Conservation (phyloP, 192 early-diverging fungal genomes). For the Coemansia sp. region DNA sequence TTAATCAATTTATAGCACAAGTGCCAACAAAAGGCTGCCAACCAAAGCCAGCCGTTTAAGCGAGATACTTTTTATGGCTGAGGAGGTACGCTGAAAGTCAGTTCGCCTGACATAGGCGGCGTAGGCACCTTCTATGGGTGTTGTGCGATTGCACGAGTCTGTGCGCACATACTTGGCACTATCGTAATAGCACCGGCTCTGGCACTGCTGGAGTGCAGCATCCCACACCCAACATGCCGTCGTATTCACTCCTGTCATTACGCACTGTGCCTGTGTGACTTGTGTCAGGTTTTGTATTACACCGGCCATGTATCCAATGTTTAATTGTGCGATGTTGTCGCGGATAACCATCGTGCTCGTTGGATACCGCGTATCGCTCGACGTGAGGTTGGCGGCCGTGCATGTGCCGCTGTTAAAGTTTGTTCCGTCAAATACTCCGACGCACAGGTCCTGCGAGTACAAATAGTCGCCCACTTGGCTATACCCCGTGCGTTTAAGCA, state of each 20-base stretch:
- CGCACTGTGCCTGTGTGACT: conserved; percentile 44
- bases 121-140: conserved; percentile 20
- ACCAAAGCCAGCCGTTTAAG: conserved; percentile 10
- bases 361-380: conserved; percentile 9
- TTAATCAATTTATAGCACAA: too few relatives aligned
- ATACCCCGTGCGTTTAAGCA: conserved; percentile 15
- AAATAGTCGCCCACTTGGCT: conserved; percentile 39
- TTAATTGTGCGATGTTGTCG: conserved; percentile 25
- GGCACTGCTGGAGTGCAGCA: conserved; percentile 12
- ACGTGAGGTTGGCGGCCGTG: conserved; percentile 11
- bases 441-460: conserved; percentile 46
- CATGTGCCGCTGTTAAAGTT: conserved; percentile 48
- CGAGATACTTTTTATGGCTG: neutral
- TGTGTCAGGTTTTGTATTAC: conserved; percentile 28
- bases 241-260: conserved; percentile 32
- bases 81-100: conserved; percentile 11
- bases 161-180: conserved; percentile 1
- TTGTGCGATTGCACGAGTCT: conserved; percentile 23
- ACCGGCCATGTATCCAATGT: conserved; percentile 18
- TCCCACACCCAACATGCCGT: conserved; percentile 50
- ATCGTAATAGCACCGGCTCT: conserved; percentile 17
- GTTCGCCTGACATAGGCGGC: conserved; percentile 25
- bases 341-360: conserved; percentile 29
- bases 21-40: conserved; percentile 1
- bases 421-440: conserved; percentile 45